Percentiles rank a stretch among this genome's conserved stretches.
These are phyloP conservation scores for Penicillium sp. DNA, from an alignment of 2,329 filamentous ascomycete genomes.

Conservation along the genomic window DNA sequence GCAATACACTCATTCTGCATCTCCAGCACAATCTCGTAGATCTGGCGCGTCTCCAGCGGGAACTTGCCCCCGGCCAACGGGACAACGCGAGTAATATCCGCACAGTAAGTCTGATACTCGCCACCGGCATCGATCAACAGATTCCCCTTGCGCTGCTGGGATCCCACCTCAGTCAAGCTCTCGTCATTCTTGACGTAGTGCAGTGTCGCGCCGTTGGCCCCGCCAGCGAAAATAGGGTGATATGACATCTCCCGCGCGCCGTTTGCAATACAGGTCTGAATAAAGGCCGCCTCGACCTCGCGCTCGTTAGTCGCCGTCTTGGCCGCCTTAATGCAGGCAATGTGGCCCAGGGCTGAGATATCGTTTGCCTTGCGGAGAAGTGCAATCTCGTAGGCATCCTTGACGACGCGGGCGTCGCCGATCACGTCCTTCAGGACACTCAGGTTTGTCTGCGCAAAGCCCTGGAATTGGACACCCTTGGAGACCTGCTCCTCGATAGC, in stretches of 20 bases:
- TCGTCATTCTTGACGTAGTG: conserved; percentile 85
- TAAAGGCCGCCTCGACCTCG: conserved; percentile 78
- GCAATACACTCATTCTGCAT: conserved; percentile 80
- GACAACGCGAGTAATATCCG: conserved; percentile 86
- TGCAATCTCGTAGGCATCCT: conserved; percentile 81
- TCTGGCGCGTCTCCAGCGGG: conserved; percentile 65
- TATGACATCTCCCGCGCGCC: conserved; percentile 82
- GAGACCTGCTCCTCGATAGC: conserved; percentile 79
- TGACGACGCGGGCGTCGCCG: conserved; percentile 77
- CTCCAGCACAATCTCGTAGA: conserved; percentile 74
- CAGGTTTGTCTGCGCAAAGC: conserved; percentile 66
- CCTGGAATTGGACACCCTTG: conserved; percentile 68
- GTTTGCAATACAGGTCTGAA: conserved; percentile 68
- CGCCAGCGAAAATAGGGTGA: conserved; percentile 82
- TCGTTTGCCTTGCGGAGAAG: conserved; percentile 79
- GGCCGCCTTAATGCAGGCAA: conserved; percentile 67
- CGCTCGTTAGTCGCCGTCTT: conserved; percentile 71
- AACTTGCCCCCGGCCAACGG: conserved; percentile 75
- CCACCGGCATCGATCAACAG: conserved; percentile 85
- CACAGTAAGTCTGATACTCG: conserved; percentile 83
- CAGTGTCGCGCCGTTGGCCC: conserved; percentile 77
- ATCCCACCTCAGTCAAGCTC: conserved; percentile 57
- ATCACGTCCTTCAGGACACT: conserved; percentile 67
- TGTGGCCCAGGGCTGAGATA: conserved; percentile 77
- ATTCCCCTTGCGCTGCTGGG: conserved; percentile 58